These are phyloP conservation scores for Penicillium coffeae DNA, from an alignment of 495 filamentous ascomycete species.

Conservation along the genomic window DNA sequence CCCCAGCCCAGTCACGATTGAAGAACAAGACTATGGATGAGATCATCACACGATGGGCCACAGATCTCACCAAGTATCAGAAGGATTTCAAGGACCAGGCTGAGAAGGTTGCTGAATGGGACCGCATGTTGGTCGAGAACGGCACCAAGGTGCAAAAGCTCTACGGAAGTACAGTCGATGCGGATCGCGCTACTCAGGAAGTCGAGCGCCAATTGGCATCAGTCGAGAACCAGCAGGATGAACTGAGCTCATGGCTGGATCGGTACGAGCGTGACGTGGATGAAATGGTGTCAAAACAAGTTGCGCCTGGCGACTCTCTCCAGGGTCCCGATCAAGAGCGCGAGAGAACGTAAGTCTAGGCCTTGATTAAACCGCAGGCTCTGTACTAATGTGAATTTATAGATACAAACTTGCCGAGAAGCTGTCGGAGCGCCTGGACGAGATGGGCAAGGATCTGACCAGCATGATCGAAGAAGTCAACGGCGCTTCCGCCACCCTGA, in stretches of 20 bases:
- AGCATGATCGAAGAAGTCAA: conserved; percentile 99
- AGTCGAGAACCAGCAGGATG: conserved; percentile 89
- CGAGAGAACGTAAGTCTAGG: conserved; percentile 66
- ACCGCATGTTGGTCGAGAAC: conserved; percentile 85
- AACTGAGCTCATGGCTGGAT: conserved; percentile 78
- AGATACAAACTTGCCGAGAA: conserved; percentile 87
- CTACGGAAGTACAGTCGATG: conserved; percentile 81
- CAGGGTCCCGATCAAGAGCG: conserved; percentile 90
- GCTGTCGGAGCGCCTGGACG: conserved; percentile 77
- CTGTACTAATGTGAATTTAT: conserved; percentile 1
- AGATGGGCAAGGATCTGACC: conserved; percentile 84
- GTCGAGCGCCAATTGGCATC: conserved; percentile 83
- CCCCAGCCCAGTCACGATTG: conserved; percentile 75
- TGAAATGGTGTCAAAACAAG: conserved; percentile 71
- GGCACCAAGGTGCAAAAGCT: conserved; percentile 87
- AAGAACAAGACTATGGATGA: conserved; percentile 99
- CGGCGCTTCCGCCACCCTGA: conserved; percentile 72
- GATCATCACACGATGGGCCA: conserved; percentile 97
- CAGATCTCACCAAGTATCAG: conserved; percentile 90
- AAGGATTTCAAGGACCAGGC: conserved; percentile 92
- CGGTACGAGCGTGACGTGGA: conserved; percentile 88
- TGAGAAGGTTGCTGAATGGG: conserved; percentile 82
- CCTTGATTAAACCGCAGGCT: neutral
- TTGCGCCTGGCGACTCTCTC: conserved; percentile 62
- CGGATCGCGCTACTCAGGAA: conserved; percentile 82